phyloP scores from a whole-genome alignment of 176 grass and related monocot species.

The Areca catechu region DNA sequence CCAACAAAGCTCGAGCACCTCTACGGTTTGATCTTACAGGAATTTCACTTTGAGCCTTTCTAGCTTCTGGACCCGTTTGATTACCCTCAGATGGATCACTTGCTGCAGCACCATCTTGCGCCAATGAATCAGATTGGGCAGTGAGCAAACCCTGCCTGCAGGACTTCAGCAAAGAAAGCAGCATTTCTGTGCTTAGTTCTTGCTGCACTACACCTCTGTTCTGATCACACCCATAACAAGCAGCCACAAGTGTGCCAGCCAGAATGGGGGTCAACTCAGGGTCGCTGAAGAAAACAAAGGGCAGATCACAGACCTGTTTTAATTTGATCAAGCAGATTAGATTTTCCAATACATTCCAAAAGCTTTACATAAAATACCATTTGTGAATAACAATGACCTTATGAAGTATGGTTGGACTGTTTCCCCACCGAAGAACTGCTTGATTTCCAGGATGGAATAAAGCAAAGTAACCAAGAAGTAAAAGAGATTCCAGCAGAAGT shows the following conservation, averaged over 20 bases:
- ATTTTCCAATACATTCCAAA: conserved; percentile 6
- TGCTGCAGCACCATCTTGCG: conserved; percentile 24
- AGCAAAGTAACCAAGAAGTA: conserved; percentile 92
- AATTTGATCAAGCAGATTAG: conserved; percentile 21
- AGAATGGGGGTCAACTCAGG: conserved; percentile 79
- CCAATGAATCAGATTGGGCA: conserved; percentile 27
- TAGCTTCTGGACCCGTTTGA: conserved; percentile 40
- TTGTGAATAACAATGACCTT: conserved; percentile 46
- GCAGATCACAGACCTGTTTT: conserved; percentile 94
- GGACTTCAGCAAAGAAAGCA: conserved; percentile 61
- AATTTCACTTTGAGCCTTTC: conserved; percentile 39
- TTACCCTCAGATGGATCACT: conserved; percentile 35
- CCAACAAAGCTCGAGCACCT: conserved; percentile 29
- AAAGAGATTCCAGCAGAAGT: conserved; percentile 79
- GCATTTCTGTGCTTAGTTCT: conserved; percentile 95
- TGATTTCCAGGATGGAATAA: conserved; percentile 97
- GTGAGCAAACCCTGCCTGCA: conserved; percentile 36
- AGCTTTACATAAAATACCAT: conserved; percentile 8
- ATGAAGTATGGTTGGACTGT: conserved; percentile 98
- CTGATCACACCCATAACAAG: conserved; percentile 88
- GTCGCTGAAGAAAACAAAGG: conserved; percentile 90
- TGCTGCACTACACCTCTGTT: conserved; percentile 78
- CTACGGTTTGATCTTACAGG: conserved; percentile 51
- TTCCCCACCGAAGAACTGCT: conserved; percentile 98
- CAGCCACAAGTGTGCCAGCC: conserved; percentile 67